These are phyloP conservation scores for Coniferiporia sulphurascens DNA, from an alignment of 1,284 basidiomycete genomes.

Conservation along the genomic window DNA sequence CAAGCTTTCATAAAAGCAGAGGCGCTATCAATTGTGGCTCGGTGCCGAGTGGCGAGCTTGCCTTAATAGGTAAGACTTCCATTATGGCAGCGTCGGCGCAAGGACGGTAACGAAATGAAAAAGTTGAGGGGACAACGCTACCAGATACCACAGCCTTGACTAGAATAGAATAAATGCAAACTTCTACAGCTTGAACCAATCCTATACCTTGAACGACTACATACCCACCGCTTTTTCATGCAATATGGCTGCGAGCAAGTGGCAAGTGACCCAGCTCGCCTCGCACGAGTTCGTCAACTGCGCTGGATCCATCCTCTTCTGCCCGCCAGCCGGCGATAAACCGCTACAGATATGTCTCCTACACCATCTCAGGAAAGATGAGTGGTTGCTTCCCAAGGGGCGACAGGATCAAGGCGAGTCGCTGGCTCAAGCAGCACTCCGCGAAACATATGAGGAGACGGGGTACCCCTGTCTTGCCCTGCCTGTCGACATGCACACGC, in stretches of 20 bases:
- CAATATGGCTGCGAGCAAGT: slow-evolving; percentile 8
- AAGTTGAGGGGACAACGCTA: no score
- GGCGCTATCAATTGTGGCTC: neutral
- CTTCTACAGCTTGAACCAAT: neutral
- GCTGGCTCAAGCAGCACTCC: slow-evolving; percentile 41
- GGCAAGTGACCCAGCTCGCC: slow-evolving; percentile 10
- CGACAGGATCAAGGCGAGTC: slow-evolving; percentile 52
- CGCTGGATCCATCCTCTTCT: slow-evolving; percentile 12
- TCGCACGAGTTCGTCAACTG: slow-evolving; percentile 18
- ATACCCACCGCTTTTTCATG: no score
- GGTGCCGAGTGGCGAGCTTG: neutral
- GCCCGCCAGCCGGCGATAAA: neutral
- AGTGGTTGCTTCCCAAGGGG: slow-evolving; percentile 54
- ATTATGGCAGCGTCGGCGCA: neutral
- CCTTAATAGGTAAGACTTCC: neutral
- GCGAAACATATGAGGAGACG: slow-evolving; percentile 59
- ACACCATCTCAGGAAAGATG: slow-evolving; percentile 21
- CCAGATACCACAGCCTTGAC: no score
- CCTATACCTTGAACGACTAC: neutral
- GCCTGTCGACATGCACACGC: slow-evolving; percentile 36
- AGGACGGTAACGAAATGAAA: neutral
- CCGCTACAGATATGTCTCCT: slow-evolving; percentile 16
- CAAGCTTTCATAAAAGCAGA: no score
- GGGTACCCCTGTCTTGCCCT: slow-evolving; percentile 46
- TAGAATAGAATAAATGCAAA: neutral